Evolutionary conservation across 805 yeast species (phyloP).

Genomic region (Candida piceae): DNA sequence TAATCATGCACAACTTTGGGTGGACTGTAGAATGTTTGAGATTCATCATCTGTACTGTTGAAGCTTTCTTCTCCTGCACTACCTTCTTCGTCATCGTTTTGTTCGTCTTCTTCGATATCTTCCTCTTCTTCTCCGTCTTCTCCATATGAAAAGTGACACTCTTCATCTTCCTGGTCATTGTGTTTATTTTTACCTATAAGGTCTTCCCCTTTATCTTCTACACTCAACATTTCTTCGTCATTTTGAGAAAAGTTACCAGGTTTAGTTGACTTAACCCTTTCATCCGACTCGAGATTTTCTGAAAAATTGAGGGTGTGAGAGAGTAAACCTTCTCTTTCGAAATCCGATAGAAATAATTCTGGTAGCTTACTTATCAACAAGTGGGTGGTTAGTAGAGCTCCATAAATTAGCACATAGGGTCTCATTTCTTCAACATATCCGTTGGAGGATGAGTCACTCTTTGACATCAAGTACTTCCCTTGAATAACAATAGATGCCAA

Average conservation of each 20-base stretch:
- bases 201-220: conserved; percentile 9
- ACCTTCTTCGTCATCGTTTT: neutral
- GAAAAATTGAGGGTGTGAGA: conserved; percentile 40
- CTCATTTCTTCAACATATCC: conserved; percentile 19
- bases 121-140: conserved; percentile 21
- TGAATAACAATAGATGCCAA: conserved; percentile 62
- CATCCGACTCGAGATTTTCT: conserved; percentile 19
- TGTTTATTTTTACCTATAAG: too few species aligned
- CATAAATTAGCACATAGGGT: conserved; percentile 41
- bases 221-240: neutral
- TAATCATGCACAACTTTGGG: conserved; percentile 14
- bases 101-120: conserved; percentile 10
- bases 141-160: too few species aligned
- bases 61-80: neutral
- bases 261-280: too few species aligned
- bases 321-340: conserved; percentile 72
- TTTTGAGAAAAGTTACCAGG: too few species aligned
- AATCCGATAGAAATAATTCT: conserved; percentile 37
- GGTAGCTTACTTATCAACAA: conserved; percentile 41
- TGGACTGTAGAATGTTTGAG: conserved; percentile 8
- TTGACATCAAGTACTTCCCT: conserved; percentile 31
- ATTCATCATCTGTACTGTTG: conserved; percentile 9
- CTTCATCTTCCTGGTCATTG: conserved; percentile 16
- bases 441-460: conserved; percentile 7
- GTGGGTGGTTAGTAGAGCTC: conserved; percentile 46